Evolutionary conservation across 2,329 filamentous ascomycete species (phyloP).

Genomic region (Fusarium pseudocircinatum): DNA sequence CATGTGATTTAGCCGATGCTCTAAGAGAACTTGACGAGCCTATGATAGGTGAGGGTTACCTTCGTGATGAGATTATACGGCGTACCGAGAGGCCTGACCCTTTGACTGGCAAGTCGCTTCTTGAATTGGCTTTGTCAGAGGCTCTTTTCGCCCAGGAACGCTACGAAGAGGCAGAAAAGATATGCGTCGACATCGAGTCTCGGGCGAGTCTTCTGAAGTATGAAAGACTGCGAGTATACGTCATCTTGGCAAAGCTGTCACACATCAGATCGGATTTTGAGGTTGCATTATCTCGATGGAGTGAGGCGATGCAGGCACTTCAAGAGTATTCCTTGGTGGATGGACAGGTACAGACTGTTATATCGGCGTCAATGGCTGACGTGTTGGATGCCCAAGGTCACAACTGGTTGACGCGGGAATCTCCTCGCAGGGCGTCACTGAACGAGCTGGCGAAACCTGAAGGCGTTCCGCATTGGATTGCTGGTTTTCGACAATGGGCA

Average conservation of each 20-base stretch:
- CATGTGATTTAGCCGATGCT: conserved; percentile 36
- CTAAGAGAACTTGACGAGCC: conserved; percentile 33
- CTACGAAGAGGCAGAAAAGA: conserved; percentile 23
- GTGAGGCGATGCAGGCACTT: conserved; percentile 33
- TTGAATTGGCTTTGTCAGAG: conserved; percentile 34
- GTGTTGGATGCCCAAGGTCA: conserved; percentile 35
- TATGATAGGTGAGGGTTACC: conserved; percentile 16
- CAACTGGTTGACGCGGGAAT: conserved; percentile 33
- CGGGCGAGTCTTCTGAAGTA: conserved; percentile 34
- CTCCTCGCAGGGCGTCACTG: conserved; percentile 30
- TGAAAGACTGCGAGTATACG: conserved; percentile 27
- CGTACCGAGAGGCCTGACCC: conserved; percentile 13
- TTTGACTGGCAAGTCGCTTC: conserved; percentile 27
- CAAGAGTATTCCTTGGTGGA: conserved; percentile 33
- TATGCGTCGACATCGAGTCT: conserved; percentile 23
- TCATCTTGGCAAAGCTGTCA: conserved; percentile 33
- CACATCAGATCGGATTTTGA: conserved; percentile 31
- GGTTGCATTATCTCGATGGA: conserved; percentile 30
- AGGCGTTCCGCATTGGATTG: conserved; percentile 34
- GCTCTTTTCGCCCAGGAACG: conserved; percentile 33
- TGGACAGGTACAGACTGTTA: conserved; percentile 29
- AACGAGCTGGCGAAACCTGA: conserved; percentile 32
- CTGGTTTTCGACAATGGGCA: conserved; percentile 34
- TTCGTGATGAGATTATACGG: conserved; percentile 26
- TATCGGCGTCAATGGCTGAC: conserved; percentile 33